Evolutionary conservation across 345 rosid species (phyloP), one percentile per base, ranked within the genome.

Genomic region (Melastoma malabathricum): DNA sequence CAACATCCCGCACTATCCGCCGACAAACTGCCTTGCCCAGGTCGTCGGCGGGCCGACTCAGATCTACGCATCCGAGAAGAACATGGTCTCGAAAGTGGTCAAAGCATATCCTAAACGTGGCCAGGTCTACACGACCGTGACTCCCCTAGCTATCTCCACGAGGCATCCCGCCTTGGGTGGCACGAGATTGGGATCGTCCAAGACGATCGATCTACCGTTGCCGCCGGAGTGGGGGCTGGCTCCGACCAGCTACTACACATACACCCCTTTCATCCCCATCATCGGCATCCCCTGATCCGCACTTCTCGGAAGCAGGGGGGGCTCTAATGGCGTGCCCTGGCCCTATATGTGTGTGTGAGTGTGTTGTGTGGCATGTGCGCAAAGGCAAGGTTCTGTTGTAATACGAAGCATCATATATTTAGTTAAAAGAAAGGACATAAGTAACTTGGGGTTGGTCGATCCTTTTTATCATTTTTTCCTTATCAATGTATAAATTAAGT

Each of bases 221-320:
- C 97, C 97, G 3, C 58, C 19, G 2, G 90, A 79, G 50, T 89
- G 97, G 97, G 97, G 97, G 2, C 64, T 89, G 13, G 88, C 97
- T 23, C 97, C 95, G 10, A 66, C 94, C 3, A 89, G 97, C 72
- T 83, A 74, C 43, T 89, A 89, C 25, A n/a, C n/a, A n/a, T 22
- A 22, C 22, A 0, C 72, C 48, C 93, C 95, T 34, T 78, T 83
- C 74, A 4, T 86, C 56, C 97, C 97, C 51, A 86, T 89, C 55
- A 79, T 89, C 10, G 95, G 97, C 43, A 75, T 89, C 47, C 97
- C 97, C 59, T 89, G 63, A 76, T 45, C 17, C 0, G 12, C 12
- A 14, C 10, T 14, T 3, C 43, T 34, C 1, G 41, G 9, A 34
- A 34, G 12, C 41, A 12, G 41, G 41, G 41, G 41, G 41, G 41